Evolutionary conservation across 345 rosid genomes (phyloP).

Genomic region (Linum tenue): DNA sequence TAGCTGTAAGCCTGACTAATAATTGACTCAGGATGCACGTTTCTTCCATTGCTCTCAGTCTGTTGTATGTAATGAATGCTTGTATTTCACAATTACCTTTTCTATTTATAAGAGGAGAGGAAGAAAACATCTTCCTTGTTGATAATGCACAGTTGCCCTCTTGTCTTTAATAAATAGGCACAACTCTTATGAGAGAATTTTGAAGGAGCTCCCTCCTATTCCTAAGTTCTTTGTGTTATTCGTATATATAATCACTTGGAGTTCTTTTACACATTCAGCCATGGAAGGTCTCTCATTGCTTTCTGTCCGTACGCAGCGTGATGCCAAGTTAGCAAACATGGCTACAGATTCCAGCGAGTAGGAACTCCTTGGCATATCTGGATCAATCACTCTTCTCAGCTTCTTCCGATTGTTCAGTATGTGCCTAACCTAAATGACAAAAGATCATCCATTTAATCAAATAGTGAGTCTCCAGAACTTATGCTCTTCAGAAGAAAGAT

Average conservation of each 20-base stretch:
- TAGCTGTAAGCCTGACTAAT: too few species aligned
- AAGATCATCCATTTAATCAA: conserved; percentile 12
- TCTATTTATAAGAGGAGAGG: too few species aligned
- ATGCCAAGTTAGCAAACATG: conserved; percentile 87
- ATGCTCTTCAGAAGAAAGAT: background rate
- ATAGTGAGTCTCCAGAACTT: conserved; percentile 4
- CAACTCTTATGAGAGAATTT: conserved; percentile 33
- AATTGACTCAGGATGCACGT: too few species aligned
- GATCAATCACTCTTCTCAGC: conserved; percentile 69
- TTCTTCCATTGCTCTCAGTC: too few species aligned
- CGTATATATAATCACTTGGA: conserved; percentile 55
- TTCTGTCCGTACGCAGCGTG: conserved; percentile 80
- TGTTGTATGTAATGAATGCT: too few species aligned
- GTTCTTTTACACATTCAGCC: conserved; percentile 75
- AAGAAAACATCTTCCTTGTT: background rate
- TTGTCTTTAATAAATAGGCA: background rate
- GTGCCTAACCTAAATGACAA: conserved; percentile 59
- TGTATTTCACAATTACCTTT: too few species aligned
- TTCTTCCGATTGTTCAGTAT: conserved; percentile 73
- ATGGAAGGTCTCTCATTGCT: conserved; percentile 82
- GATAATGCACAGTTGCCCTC: background rate
- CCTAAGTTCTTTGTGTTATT: conserved; percentile 47
- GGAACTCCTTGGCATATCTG: conserved; percentile 61
- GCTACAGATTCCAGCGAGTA: conserved; percentile 70
- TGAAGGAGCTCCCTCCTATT: conserved; percentile 36